These are phyloP conservation scores for Verruconis gallopava DNA, from an alignment of 2,329 filamentous ascomycete species.

Conservation along the genomic window DNA sequence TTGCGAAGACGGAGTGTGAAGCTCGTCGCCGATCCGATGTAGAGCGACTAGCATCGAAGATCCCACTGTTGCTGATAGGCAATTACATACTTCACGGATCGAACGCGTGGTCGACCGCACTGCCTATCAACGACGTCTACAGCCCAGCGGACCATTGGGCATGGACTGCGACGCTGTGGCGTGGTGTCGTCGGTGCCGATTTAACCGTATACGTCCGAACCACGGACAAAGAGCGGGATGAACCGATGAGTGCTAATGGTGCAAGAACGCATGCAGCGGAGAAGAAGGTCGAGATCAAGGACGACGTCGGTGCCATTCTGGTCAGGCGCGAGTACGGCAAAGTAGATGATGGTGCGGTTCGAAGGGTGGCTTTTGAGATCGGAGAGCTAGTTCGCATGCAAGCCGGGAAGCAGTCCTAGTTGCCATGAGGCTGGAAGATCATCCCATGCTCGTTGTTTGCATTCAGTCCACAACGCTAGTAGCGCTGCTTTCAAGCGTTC, in stretches of 20 bases:
- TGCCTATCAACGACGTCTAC: constrained; percentile 67
- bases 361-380: constrained; percentile 75
- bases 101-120: constrained; percentile 58
- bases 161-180: constrained; percentile 92
- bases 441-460: too few species aligned
- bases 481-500: too few species aligned
- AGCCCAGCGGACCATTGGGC: constrained; percentile 86
- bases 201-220: constrained; percentile 55
- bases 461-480: too few species aligned
- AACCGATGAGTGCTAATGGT: constrained; percentile 8
- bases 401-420: not conserved
- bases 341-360: constrained; percentile 41
- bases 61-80: constrained; percentile 56
- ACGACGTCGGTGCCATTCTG: constrained; percentile 26
- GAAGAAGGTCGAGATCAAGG: constrained; percentile 27
- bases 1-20: not conserved
- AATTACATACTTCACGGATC: constrained; percentile 70
- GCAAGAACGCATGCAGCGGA: constrained; percentile 10
- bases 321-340: constrained; percentile 22
- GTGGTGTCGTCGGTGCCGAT: constrained; percentile 71
- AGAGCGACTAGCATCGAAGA: constrained; percentile 11
- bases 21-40: not conserved
- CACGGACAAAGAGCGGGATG: constrained; percentile 16
- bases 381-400: constrained; percentile 55
- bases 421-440: too few species aligned